A percentile compares a stretch with the other conserved stretches of the same genome.
phyloP scores from a whole-genome alignment of 352 stramenopile genomes.

The Phytophthora pisi region DNA sequence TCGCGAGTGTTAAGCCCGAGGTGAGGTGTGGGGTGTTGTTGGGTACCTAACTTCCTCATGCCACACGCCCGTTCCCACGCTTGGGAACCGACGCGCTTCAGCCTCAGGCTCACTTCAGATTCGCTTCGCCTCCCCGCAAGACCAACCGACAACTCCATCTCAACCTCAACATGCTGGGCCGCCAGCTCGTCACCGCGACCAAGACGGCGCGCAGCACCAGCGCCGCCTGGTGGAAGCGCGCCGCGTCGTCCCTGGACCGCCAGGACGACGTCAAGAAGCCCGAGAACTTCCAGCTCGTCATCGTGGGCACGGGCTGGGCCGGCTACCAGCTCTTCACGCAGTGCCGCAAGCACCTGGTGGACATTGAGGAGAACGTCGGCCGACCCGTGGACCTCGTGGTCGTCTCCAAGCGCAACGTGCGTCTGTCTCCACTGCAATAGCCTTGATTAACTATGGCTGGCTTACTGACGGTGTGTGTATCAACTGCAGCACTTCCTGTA shows the following conservation, averaged over 20 bases:
- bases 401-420: slow-evolving; percentile 83
- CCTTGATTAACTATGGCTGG: neutral
- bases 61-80: neutral
- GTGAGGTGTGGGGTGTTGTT: neutral
- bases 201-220: slow-evolving; percentile 27
- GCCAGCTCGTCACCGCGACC: slow-evolving; percentile 28
- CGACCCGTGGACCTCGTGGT: slow-evolving; percentile 73
- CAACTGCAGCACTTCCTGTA: slow-evolving; percentile 95
- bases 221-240: slow-evolving; percentile 29
- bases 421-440: neutral
- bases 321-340: slow-evolving; percentile 80
- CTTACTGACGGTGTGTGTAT: neutral
- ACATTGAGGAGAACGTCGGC: slow-evolving; percentile 68
- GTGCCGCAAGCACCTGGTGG: slow-evolving; percentile 75
- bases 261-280: slow-evolving; percentile 47
- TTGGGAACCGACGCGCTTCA: no score
- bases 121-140: neutral
- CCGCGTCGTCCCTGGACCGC: slow-evolving; percentile 26
- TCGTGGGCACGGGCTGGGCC: slow-evolving; percentile 81
- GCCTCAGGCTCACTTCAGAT: neutral
- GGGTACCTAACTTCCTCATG: no score
- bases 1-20: neutral
- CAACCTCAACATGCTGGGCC: slow-evolving; percentile 18
- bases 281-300: slow-evolving; percentile 76
- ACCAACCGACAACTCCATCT: neutral